These are phyloP conservation scores for Triangularia setosa DNA, from an alignment of 2,329 filamentous ascomycete species.

Conservation along the genomic window DNA sequence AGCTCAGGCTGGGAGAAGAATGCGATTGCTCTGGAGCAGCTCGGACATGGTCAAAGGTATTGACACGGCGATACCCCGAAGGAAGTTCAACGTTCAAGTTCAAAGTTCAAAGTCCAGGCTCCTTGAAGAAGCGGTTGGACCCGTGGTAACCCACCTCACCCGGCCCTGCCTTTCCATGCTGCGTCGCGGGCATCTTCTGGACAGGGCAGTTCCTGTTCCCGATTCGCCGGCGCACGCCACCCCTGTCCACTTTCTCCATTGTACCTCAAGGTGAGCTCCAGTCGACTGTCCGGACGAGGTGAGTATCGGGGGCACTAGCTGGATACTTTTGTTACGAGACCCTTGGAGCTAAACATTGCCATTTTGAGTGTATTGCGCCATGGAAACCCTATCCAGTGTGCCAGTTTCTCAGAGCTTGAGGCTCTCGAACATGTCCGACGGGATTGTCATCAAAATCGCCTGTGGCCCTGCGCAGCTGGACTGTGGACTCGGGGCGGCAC, in stretches of 20 bases:
- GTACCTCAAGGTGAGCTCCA: too few relatives aligned
- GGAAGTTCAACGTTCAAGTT: background rate
- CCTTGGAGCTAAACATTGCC: background rate
- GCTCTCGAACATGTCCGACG: background rate
- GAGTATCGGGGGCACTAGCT: too few relatives aligned
- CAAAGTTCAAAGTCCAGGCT: background rate
- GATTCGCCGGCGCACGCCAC: background rate
- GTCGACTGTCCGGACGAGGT: too few relatives aligned
- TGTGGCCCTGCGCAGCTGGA: background rate
- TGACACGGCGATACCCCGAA: background rate
- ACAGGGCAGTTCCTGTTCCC: background rate
- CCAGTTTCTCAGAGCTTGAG: background rate
- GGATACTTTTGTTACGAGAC: background rate
- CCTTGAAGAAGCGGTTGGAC: background rate
- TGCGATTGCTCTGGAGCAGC: background rate
- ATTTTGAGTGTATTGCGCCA: too few relatives aligned
- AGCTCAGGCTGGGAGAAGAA: background rate
- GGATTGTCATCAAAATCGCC: too few relatives aligned
- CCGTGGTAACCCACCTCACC: too few relatives aligned
- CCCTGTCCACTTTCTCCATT: background rate
- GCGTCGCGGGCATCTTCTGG: background rate
- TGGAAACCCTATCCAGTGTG: too few relatives aligned
- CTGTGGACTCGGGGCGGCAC: background rate
- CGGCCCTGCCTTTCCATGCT: background rate
- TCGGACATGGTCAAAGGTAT: background rate